Evolutionary conservation across 1,139 yeast genomes (phyloP), one percentile per base, ranked within the genome.

Genomic region (Kodamaea ohmeri): DNA sequence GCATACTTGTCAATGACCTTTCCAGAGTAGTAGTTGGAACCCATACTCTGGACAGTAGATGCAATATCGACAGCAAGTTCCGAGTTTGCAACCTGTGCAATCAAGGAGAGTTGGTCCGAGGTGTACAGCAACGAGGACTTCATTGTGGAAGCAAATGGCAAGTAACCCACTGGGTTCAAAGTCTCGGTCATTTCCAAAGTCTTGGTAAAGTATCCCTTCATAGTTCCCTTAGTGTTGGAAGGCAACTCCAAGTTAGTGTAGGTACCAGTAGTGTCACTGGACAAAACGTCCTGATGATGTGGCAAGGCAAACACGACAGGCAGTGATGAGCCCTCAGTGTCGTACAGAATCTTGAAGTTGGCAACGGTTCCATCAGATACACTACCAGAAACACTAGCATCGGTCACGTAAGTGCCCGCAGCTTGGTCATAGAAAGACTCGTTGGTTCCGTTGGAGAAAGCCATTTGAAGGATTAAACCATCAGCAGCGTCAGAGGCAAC

Each of bases 1-100:
- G 92, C 89, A 54, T 77, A 84, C 61, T 83, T 84, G 60, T 83
- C 92, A 34, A 82, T 53, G n/a, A 76, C 71, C 59, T 85, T 85
- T 34, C 92, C 94, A 5, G 84, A 67, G 47, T 65, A 74, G 56
- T 85, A 86, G 47, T 75, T 81, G 11, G 77, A 71, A 38, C 78
- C 71, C 53, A 70, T 61, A 6, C 65, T 58, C 29, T 67, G 56
- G 35, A 81, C 73, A 36, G 82, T 71, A 17, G 61, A 56, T 5
- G 64, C 56, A 41, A 85, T 76, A 51, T 82, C 80, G 42, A 75
- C 83, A 21, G 72, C 56, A 37, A 80, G 64, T 54, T 83, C 94
- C 9, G 58, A 53, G 49, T 73, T 73, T 13, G 86, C 89, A 17
- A 71, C 71, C 17, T 62, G 42, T 3, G 83, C 81, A 34, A 85